Percentiles rank a stretch among this genome's conserved stretches.
Conservation (phyloP, 1,139 yeast genomes). For the Geotrichum bryndzae region DNA sequence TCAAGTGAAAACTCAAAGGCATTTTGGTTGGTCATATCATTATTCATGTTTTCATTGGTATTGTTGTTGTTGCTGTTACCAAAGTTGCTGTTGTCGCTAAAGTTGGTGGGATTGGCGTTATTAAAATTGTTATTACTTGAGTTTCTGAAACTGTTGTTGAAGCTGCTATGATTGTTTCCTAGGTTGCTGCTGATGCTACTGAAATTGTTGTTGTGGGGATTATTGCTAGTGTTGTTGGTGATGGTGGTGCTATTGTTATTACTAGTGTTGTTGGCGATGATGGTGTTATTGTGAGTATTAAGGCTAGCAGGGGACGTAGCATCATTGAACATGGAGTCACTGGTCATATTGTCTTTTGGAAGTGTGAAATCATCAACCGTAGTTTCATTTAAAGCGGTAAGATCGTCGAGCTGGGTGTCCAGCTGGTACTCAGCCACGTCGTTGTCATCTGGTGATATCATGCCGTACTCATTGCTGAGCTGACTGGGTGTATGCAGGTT, state of each 20-base stretch:
- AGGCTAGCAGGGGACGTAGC: not conserved
- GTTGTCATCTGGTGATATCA: constrained; percentile 15
- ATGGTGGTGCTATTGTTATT: not conserved
- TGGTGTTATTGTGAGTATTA: not conserved
- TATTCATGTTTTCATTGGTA: not conserved
- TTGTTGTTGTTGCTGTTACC: not conserved
- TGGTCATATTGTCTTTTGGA: not conserved
- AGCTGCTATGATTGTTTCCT: not conserved
- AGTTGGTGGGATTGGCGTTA: not conserved
- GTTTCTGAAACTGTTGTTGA: constrained; percentile 3
- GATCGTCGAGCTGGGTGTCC: not conserved
- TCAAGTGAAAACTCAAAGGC: constrained; percentile 31
- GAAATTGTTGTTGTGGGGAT: not conserved
- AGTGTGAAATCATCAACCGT: not conserved
- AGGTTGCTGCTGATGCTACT: not conserved
- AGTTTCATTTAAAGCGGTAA: not conserved
- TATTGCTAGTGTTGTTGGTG: not conserved
- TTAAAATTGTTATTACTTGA: not conserved
- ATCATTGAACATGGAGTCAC: not conserved
- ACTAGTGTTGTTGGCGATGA: not conserved
- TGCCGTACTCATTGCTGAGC: constrained; percentile 7
- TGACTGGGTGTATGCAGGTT: not conserved
- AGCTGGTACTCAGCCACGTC: constrained; percentile 13
- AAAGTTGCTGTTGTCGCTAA: constrained; percentile 8
- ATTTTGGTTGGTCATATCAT: constrained; percentile 12